Base-by-base conservation (phyloP, 345 rosid genomes). In the Populus deltoides region DNA sequence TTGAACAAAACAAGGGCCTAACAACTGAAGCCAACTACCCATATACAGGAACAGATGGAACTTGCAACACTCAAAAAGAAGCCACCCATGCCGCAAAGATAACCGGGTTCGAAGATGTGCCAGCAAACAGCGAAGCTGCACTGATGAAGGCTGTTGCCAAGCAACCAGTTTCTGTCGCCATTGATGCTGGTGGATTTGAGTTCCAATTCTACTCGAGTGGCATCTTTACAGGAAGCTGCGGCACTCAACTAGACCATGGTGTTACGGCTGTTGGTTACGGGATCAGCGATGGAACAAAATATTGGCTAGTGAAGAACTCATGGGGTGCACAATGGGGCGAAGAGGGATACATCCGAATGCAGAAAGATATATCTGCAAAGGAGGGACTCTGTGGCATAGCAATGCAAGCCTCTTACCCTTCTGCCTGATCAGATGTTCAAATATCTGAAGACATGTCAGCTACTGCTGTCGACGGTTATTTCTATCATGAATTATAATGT, bases 121-220 rank as follows among this genome's bases (percentile, higher is more conserved):
- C 86, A 0, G 68, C 80, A 62, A 80, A 84, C 27, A 68, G 66
- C 17, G 87, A 86, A 76, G 76, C 47, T 1, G 86, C 81, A 5
- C 70, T 86, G 8, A 27, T 69, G 65, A 84, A 80, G 63, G 87
- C 85, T 1, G 87, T 79, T 16, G 80, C 83, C 17, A 45, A 75
- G 29, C 87, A 80, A 70, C 85, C 81, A 8, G 81, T 82, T 43
- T 77, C 83, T 1, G 80, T 82, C 2, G 81, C 85, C 75, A 85
- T 85, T 5, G 82, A 85, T 61, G 83, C 85, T 1, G 55, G 82
- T 9, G 85, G 74, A 4, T 78, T 43, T 12, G 79, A 75, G 17
- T 82, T 82, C 49, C 85, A 82, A 53, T 82, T 85, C 79, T 82
- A 82, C 75, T 75, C 78, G 0, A 82, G 72, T 18, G 71, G 71